A percentile compares a stretch with the other conserved stretches of the same genome.
phyloP scores from a whole-genome alignment of 441 rosid genomes.

The Erodium texanum region DNA sequence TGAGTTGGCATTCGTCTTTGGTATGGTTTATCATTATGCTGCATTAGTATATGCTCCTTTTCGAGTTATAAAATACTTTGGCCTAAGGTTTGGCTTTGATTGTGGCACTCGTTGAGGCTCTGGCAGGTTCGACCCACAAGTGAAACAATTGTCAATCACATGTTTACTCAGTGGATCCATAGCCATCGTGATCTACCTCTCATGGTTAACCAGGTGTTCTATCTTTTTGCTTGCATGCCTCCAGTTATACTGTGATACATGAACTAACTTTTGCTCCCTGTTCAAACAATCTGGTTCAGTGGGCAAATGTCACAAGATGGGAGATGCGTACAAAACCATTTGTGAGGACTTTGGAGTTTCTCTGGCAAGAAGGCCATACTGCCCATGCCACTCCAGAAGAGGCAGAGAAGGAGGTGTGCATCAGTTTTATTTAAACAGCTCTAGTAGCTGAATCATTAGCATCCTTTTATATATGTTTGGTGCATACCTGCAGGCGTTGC shows the following conservation, averaged over 20 bases:
- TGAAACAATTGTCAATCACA: constrained; percentile 89
- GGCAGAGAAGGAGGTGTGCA: constrained; percentile 80
- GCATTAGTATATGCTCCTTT: constrained; percentile 6
- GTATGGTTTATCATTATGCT: neutral
- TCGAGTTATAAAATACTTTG: constrained; percentile 23
- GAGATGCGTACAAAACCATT: constrained; percentile 92
- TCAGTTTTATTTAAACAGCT: constrained; percentile 14
- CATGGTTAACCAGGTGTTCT: constrained; percentile 72
- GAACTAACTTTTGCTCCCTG: neutral
- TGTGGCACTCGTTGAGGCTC: constrained; percentile 66
- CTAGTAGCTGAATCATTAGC: constrained; percentile 2
- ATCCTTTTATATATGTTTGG: constrained; percentile 24
- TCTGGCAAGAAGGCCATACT: constrained; percentile 96
- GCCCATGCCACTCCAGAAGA: constrained; percentile 80
- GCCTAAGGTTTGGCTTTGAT: constrained; percentile 63
- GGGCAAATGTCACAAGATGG: constrained; percentile 97
- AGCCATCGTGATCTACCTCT: constrained; percentile 92
- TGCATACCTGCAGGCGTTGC: constrained; percentile 55
- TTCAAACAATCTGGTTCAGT: constrained; percentile 32
- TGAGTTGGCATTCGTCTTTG: neutral
- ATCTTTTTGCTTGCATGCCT: constrained; percentile 2
- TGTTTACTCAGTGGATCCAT: constrained; percentile 95
- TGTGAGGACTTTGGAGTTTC: constrained; percentile 88
- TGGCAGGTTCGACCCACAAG: constrained; percentile 97
- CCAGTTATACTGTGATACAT: neutral